Percentiles rank a stretch among this genome's conserved stretches.
Conservation (phyloP, 805 yeast genomes). For the Hanseniaspora guilliermondii region DNA sequence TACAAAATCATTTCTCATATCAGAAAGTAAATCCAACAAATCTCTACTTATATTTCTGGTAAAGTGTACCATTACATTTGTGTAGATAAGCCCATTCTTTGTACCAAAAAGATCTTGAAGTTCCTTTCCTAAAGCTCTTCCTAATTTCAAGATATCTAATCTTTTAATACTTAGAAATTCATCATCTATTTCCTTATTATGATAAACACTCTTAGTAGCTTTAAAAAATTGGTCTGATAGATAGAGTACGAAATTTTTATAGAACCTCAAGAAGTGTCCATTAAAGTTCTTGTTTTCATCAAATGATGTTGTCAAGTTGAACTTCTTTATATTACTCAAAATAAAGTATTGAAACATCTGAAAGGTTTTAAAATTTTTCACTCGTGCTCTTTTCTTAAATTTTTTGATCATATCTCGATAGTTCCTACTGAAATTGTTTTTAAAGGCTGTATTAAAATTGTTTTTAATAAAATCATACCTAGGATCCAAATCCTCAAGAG, state of each 20-base stretch:
- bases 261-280: neutral
- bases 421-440: neutral
- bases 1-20: neutral
- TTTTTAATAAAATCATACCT: neutral
- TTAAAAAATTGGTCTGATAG: neutral
- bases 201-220: neutral
- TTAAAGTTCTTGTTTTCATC: neutral
- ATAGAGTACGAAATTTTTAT: neutral
- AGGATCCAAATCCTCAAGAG: neutral
- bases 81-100: neutral
- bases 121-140: neutral
- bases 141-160: slow-evolving; percentile 1
- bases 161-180: neutral
- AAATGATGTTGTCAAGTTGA: neutral
- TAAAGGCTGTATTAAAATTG: neutral
- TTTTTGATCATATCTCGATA: neutral
- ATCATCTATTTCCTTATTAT: neutral
- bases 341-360: neutral
- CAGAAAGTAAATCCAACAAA: neutral
- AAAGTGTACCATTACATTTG: neutral
- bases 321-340: neutral
- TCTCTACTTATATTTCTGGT: neutral
- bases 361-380: neutral
- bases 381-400: neutral
- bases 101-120: neutral